Evolutionary conservation across 2,329 filamentous ascomycete genomes (phyloP), one percentile per base, ranked within the genome.

Genomic region (Aschersonia sp.): DNA sequence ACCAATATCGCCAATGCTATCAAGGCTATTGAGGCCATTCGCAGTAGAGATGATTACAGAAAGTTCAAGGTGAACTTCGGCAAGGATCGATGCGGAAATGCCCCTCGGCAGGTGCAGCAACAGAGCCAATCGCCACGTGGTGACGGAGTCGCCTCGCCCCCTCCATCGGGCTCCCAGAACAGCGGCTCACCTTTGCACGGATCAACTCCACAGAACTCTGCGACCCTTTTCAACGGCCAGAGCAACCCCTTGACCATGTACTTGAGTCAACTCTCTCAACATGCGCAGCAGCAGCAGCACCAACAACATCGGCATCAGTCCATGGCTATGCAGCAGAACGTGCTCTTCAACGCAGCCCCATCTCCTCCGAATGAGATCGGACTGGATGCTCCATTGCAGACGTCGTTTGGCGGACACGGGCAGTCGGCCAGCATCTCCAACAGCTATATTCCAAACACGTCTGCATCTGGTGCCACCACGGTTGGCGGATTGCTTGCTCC

Each of bases 11-110:
- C 92, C 61, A 98, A 98, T 58, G 92, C 92, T 46, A 98, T 98
- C 73, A 98, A 98, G 72, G 92, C 92, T 1, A 98, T 98, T 54
- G 92, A 98, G 68, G 92, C 89, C 29, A 81, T 98, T 54, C 81
- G 92, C 49, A 85, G 88, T 60, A 88, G 89, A 61, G 92, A 97
- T 42, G 92, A 98, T 60, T 98, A 98, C 75, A 87, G 82, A 67
- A 83, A 92, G 58, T 98, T 98, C 80, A 98, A 98, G 76, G 90
- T 98, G 64, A 98, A 98, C 72, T 98, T 98, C 63, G 92, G 92
- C 67, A 98, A 98, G 71, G 92, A 98, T 63, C 82, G 92, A 49
- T 98, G 92, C 59, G 92, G 92, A 55, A 98, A 98, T 68, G 85
- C 92, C 46, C 92, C 92, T 43, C 83, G 92, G 51, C 92, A 97